Base-by-base conservation (phyloP, 495 filamentous ascomycete genomes). In the Tricharina praecox region DNA sequence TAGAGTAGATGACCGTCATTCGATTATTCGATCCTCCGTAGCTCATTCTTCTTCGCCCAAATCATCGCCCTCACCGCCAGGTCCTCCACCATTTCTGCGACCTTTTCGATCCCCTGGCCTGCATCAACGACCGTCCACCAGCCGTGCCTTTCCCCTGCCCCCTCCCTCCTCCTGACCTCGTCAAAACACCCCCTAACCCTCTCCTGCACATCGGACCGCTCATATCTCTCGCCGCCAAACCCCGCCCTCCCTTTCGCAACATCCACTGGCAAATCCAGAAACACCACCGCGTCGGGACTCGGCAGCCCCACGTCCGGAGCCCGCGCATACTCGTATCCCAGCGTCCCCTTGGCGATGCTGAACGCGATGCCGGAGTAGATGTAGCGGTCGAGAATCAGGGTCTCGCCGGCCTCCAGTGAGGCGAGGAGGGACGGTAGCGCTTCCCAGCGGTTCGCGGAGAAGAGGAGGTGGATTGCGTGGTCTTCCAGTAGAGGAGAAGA, bases 391-490 rank as follows among this genome's bases (percentile, higher is more conserved):
- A 87, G 75, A 23, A 97, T 71, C 7, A 97, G 71, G 0, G 76
- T 93, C 35, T 66, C 73, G 13, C 86, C 87, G 4, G 64, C 61
- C 15, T 8, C 19, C 11, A 54, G 40, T 33, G 48, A 25, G 28
- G 32, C 1, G 25, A 51, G 33, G 23, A 44, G 38, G 19, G 44
- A 30, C 26, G 45, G 21, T 0, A 53, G 20, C 46, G 76, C 64
- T 64, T 97, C 92, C 92, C 92, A 97, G 24, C 92, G 74, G 65
- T 97, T 96, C 8, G 90, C 85, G 24, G 83, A 87, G 68, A 96
- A 97, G 18, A 96, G 74, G 16, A 97, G 74, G 62, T 96, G 92
- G 54, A 96, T 93, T 4, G 78, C 79, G 59, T 94, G 87, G 62
- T 94, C 90, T 48, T 92, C 81, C 60, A 86, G 73, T 46, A 85